Percentiles rank a stretch among this genome's conserved stretches.
phyloP scores from a whole-genome alignment of 2,329 filamentous ascomycete genomes.

The Pseudocercospora fijiensis region DNA sequence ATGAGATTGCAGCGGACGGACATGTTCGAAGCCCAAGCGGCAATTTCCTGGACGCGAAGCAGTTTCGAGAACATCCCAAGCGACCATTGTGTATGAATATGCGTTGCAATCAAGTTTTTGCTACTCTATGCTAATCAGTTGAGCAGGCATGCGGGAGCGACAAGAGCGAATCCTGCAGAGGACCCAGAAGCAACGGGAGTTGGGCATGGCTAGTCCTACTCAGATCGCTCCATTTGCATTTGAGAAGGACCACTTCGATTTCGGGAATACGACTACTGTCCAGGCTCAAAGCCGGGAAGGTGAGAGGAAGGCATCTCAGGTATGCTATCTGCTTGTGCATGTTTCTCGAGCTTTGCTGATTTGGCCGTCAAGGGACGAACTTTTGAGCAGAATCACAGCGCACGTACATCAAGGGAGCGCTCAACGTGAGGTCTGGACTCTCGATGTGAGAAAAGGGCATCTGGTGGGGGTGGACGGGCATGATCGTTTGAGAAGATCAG shows the following conservation, averaged over 20 bases:
- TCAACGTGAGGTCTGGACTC: background rate
- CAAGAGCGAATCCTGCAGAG: conserved; percentile 36
- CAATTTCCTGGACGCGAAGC: conserved; percentile 30
- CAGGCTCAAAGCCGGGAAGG: background rate
- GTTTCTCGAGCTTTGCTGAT: background rate
- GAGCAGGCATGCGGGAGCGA: conserved; percentile 36
- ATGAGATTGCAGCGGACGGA: conserved; percentile 23
- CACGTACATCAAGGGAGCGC: background rate
- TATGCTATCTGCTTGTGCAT: background rate
- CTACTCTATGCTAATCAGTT: background rate
- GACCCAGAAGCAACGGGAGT: conserved; percentile 1
- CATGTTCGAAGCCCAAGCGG: conserved; percentile 37
- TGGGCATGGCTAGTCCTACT: background rate
- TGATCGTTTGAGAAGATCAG: background rate
- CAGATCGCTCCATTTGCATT: conserved; percentile 4
- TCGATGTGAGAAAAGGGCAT: background rate
- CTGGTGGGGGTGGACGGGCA: background rate
- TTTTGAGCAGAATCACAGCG: background rate
- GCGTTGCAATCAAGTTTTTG: background rate
- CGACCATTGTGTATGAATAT: conserved; percentile 32
- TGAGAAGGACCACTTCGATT: background rate
- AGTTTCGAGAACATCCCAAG: conserved; percentile 31
- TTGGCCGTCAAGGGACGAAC: background rate
- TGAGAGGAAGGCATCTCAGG: background rate
- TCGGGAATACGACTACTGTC: background rate